Base-by-base conservation (phyloP, 805 yeast species). In the Hyphopichia homilentoma region DNA sequence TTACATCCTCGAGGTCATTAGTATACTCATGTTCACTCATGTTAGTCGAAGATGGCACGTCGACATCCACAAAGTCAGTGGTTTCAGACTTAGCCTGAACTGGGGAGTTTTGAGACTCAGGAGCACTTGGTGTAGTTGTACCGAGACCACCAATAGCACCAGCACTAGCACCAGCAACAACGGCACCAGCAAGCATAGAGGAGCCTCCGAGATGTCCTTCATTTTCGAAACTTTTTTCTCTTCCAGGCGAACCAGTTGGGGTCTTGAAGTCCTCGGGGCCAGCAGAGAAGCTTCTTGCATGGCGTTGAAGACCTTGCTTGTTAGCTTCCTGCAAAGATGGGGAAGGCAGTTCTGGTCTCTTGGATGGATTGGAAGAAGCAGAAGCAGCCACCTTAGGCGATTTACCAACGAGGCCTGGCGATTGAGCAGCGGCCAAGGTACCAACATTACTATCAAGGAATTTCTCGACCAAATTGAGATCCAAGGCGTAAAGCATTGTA, bases 401-500 rank as follows among this genome's bases (percentile, higher is more conserved):
- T 16, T 29, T 29, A n/a, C 29, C 40, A 25, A 12, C 13, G 3
- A 28, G 12, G 14, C 26, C 22, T 15, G 21, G 28, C 21, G 68
- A 40, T 54, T 61, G 34, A 12, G 27, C 18, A 26, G 29, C 16
- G 7, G 16, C 8, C n/a, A n/a, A n/a, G 17, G 29, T 16, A 26
- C n/a, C 17, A 9, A 12, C 21, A 9, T 37, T 39, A 16, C 45
- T 38, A 43, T 17, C 22, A 7, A 61, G 54, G 30, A 53, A 59
- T 16, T 51, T 41, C 27, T 59, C 67, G n/a, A 56, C 58, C 44
- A 53, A 61, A 16, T 68, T 59, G 14, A 71, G 59, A 43, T 86
- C 90, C 34, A 85, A 68, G 21, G 78, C 75, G 46, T 73, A 83
- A 13, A 84, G 67, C 59, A 73, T 69, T 24, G 79, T 78, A 31